Evolutionary conservation across 225 moss, liverwort and hornwort genomes (phyloP), one percentile per base, ranked within the genome.

Genomic region (Pleurozium schreberi): DNA sequence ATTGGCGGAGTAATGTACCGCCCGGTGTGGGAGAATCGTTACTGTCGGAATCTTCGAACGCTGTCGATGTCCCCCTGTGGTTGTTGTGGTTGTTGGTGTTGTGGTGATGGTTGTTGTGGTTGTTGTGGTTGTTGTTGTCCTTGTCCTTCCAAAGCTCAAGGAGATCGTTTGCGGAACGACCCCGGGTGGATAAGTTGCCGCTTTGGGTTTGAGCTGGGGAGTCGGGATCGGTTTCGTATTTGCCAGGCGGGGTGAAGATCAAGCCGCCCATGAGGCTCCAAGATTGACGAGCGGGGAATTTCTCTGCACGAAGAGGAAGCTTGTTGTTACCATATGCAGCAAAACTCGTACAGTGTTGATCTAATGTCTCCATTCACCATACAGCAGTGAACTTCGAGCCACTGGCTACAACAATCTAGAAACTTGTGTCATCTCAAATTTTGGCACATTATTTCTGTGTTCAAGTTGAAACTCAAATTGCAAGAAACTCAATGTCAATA

Each of bases 251-350:
- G 30, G 77, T 90, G 92, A 94, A 94, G 47, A 92, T 91, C 66
- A 94, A 87, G 40, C 93, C 94, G 36, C 94, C 94, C 94, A 94
- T 94, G 62, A 94, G 82, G 76, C 94, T 94, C 93, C 94, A 93
- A 12, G 94, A 33, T 80, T 93, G 94, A 20, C 82, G 93, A 26
- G 36, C 43, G 14, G 77, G 89, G 8, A 83, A 60, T 71, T 90
- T 93, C 15, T 90, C 93, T 90, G 90, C 70, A 88, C 18, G 88
- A 89, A 90, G 86, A 91, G 61, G 47, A 65, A 23, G 61, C 59
- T 59, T n/a, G 40, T 64, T 36, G 11, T 16, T 22, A 63, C 31
- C 4, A 57, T 20, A 13, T 8, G 62, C 45, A 47, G 47, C 47
- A 47, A 23, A 43, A 60, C n/a, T n/a, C n/a, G n/a, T n/a, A n/a